Evolutionary conservation across 306 rosid genomes (phyloP), one percentile per base, ranked within the genome.

Genomic region (Quercus alba): DNA sequence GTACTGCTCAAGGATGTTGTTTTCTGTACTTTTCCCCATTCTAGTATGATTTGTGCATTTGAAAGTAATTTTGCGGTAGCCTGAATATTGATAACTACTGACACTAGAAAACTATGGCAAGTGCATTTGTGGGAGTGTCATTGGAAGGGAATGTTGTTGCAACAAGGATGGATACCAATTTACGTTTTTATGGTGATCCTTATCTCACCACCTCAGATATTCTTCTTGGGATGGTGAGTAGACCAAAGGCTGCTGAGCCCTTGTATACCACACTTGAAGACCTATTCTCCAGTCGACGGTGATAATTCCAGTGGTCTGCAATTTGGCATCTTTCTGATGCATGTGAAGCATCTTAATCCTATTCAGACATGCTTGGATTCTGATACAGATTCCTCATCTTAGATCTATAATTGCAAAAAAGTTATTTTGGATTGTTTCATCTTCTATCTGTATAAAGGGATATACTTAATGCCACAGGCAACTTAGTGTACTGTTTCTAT

Each of bases 201-300:
- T 25, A 25, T 25, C 26, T 25, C 26, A 25, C 26, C 1, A 25
- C 26, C 1, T 25, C 26, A 25, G 1, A 25, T 25, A 25, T 25
- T 25, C 26, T 25, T 25, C 26, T 25, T 25, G 26, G 26, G 26
- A 25, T 25, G 26, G 26, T 25, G 26, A 25, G 26, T 1, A 25
- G 26, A 25, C 26, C 26, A 25, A 25, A 25, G 26, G 26, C 26
- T 25, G 26, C 26, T 25, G 1, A 25, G 26, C 26, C 26, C 26
- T 1, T 25, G 26, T 25, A 25, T 25, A 1, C 26, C 1, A 1
- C 26, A 25, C 26, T 25, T 25, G 1, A 25, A 25, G 26, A 83
- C 31, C 93, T 95, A 20, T 91, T 93, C 73, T 83, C 92, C 57
- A 74, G 88, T 84, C 75, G 93, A 25, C 73, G 82, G 67, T 17